Evolutionary conservation across 225 moss, liverwort and hornwort species (phyloP), one percentile per base, ranked within the genome.

Genomic region (Physcomitrellopsis africana): DNA sequence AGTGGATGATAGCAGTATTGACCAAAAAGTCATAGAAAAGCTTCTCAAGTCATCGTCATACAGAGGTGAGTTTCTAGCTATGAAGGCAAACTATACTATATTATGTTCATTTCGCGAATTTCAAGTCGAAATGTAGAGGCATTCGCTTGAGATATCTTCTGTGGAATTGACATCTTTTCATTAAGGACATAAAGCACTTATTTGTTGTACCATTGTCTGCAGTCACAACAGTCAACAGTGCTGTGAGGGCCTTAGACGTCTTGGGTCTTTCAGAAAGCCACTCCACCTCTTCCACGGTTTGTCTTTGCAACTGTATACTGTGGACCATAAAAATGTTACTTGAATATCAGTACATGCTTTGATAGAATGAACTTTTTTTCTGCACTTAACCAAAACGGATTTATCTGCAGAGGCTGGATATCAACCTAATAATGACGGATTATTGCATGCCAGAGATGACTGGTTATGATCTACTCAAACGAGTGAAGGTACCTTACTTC

Each of bases 361-460:
- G 32, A 37, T 37, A 37, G 32, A 37, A 7, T 37, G 32, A 37
- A 37, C 1, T n/a, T 8, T 8, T 51, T 24, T 32, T 1, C 22
- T 18, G 29, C n/a, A 68, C 9, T 69, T 55, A 17, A 76, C 59
- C 17, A 41, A 44, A 83, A 51, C 12, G 0, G 43, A 61, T 70
- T 70, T 23, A 60, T 63, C 22, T 88, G 80, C 89, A 96, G 96
- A 83, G 66, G 22, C 51, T 85, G 70, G 84, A 92, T n/a, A 74
- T 94, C 65, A 89, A 91, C 71, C 80, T 96, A 13, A 94, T 96
- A 13, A 87, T 94, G 24, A 94, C 96, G 45, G 96, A 96, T 65
- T 94, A 91, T 58, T 96, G 92, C 80, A 96, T 96, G 96, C 96
- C 96, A 6, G 90, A 89, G 69, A 94, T 96, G 94, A 96, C 96